Evolutionary conservation across 805 yeast genomes (phyloP), one percentile per base, ranked within the genome.

Genomic region (Schizosaccharomyces pombe): DNA sequence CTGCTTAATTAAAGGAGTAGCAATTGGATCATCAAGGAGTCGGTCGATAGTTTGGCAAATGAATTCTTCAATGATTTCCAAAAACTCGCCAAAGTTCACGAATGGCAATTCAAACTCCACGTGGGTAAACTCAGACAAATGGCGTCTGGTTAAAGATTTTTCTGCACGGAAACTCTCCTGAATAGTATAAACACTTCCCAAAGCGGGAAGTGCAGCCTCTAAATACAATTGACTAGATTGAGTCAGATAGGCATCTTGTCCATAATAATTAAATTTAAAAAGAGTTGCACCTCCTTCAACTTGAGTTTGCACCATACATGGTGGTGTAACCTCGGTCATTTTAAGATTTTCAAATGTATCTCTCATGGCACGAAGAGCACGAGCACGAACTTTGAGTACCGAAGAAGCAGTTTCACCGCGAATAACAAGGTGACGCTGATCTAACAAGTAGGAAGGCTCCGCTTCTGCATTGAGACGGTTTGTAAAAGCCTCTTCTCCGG

Each of bases 141-240:
- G 99, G 73, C 99, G 85, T 73, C 99, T 82, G 56, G 99, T 91
- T 70, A 93, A 97, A 16, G 96, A 86, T 67, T 86, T 85, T 73
- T 91, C 99, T 58, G 99, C 99, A 69, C 99, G 80, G 82, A 91
- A 91, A 9, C 96, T 86, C 71, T 91, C 99, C 71, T 91, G 97
- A 62, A 91, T 77, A 75, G 95, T 84, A 76, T 79, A 91, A 56
- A 87, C 97, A 66, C 93, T 97, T 67, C 98, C 98, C 59, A 91
- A 74, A 5, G 96, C 81, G 33, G 99, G 95, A 62, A 91, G 75
- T 70, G 93, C 82, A 12, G 99, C 89, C 73, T 91, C 99, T 67
- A 91, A 74, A 70, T 91, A 91, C 63, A 91, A 76, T 73, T 91
- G 99, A 16, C 97, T 89, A 6, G 95, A 83, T 72, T 91, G 99